These are phyloP conservation scores for Kazachstania viticola DNA, from an alignment of 805 yeast species.

Conservation along the genomic window DNA sequence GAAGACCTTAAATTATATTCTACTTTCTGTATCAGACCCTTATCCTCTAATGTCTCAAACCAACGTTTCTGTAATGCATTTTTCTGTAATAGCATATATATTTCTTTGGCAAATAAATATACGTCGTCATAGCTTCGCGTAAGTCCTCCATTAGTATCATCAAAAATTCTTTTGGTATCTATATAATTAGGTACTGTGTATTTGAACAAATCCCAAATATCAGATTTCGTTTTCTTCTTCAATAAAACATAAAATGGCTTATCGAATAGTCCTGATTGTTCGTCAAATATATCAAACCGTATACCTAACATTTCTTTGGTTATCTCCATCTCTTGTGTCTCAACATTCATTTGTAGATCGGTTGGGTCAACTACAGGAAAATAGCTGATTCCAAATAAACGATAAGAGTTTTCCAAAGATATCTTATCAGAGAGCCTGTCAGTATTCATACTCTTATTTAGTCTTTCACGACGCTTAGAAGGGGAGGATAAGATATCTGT, in stretches of 20 bases:
- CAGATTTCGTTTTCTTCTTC: conserved; percentile 18
- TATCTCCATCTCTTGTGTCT: conserved; percentile 6
- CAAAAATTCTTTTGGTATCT: conserved; percentile 11
- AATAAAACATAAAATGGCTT: conserved; percentile 28
- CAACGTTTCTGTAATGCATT: conserved; percentile 8
- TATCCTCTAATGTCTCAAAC: conserved; percentile 8
- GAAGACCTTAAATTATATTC: conserved; percentile 14
- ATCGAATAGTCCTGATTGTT: conserved; percentile 18
- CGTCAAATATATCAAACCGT: conserved; percentile 30
- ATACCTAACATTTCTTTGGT: conserved; percentile 25
- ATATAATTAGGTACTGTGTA: conserved; percentile 28
- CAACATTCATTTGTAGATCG: conserved; percentile 11
- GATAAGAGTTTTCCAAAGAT: conserved; percentile 25
- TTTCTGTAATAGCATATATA: conserved; percentile 12
- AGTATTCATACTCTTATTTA: background rate
- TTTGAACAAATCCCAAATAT: conserved; percentile 26
- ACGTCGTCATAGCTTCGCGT: conserved; percentile 10
- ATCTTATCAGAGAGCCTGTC: conserved; percentile 12
- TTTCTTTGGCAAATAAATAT: conserved; percentile 19
- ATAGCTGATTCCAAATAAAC: conserved; percentile 31
- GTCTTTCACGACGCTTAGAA: conserved; percentile 14
- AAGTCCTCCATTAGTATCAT: conserved; percentile 7
- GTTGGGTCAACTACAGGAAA: conserved; percentile 31
- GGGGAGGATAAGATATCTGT: conserved; percentile 21
- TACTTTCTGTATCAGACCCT: conserved; percentile 8